phyloP scores from a whole-genome alignment of 2,329 filamentous ascomycete genomes.

The Epichloe sibirici region DNA sequence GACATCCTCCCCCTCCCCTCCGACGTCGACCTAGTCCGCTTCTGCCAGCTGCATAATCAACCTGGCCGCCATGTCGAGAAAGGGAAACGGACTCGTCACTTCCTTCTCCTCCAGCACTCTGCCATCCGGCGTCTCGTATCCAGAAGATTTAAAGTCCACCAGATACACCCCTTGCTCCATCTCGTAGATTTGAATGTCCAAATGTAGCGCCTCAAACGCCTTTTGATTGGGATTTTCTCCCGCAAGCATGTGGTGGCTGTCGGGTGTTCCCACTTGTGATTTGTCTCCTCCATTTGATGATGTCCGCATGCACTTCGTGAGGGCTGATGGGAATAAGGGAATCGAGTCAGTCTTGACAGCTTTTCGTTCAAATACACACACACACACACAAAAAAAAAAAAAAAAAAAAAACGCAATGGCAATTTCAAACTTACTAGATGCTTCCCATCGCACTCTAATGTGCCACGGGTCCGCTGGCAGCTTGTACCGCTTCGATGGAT shows the following conservation, averaged over 20 bases:
- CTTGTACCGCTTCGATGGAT: conserved; percentile 54
- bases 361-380: no score
- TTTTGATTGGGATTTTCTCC: conserved; percentile 30
- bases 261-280: conserved; percentile 14
- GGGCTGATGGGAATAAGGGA: background rate
- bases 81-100: conserved; percentile 88
- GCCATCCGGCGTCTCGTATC: conserved; percentile 73
- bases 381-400: background rate
- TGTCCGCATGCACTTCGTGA: conserved; percentile 5
- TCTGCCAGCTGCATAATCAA: conserved; percentile 89
- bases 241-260: conserved; percentile 27
- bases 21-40: conserved; percentile 39
- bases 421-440: conserved; percentile 53
- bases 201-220: conserved; percentile 78
- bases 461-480: conserved; percentile 94
- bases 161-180: conserved; percentile 89
- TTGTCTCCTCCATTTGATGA: conserved; percentile 7
- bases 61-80: conserved; percentile 83
- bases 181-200: conserved; percentile 92
- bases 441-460: conserved; percentile 79
- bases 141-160: conserved; percentile 96
- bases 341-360: background rate
- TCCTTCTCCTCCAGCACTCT: conserved; percentile 80
- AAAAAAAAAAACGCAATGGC: background rate
- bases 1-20: no score